Base-by-base conservation (phyloP, 2,329 filamentous ascomycete genomes). In the Xylaria hypoxylon region DNA sequence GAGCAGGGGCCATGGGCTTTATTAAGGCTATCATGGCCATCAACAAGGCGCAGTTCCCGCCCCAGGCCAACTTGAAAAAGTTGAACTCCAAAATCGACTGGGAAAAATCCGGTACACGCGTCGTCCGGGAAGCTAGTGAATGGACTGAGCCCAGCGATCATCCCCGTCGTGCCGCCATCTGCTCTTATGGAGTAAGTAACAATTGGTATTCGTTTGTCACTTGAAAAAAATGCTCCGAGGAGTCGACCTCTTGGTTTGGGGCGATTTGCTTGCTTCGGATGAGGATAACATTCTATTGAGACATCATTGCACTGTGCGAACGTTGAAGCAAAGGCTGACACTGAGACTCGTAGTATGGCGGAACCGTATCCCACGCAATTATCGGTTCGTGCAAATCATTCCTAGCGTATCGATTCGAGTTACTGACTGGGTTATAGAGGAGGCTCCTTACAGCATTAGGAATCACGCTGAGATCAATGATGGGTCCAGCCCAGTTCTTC, bases 81-180 rank as follows among this genome's bases (percentile, higher is more conserved):
- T 73, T 79, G 8, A 81, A 79, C 65, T 74, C 73, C 2, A 65
- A 69, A 1, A 68, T 81, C 11, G 72, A 80, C 48, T 77, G 77
- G 74, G 63, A 73, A 1, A 68, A 68, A 1, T 64, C 72, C 1
- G 73, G 73, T 3, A 33, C 76, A 0, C 57, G 69, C 7, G 72
- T 78, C 1, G 71, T 75, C 2, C 66, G 66, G n/a, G 70, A 77
- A 48, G 19, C 52, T 1, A 68, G 66, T 10, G 51, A 65, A 13
- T 77, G 75, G 76, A 33, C 60, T 0, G 48, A 69, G 8, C 38
- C 65, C 0, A 57, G 64, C 19, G 44, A 57, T 0, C 65, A 66
- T 44, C 61, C 67, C 1, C 72, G 74, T 2, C 68, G 76, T 8
- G 73, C 77, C 17, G 76, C 71, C 15, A 70, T 79, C 19, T 75